phyloP scores from a whole-genome alignment of 2,329 filamentous ascomycete species.

The Acephala macrosclerotiorum region DNA sequence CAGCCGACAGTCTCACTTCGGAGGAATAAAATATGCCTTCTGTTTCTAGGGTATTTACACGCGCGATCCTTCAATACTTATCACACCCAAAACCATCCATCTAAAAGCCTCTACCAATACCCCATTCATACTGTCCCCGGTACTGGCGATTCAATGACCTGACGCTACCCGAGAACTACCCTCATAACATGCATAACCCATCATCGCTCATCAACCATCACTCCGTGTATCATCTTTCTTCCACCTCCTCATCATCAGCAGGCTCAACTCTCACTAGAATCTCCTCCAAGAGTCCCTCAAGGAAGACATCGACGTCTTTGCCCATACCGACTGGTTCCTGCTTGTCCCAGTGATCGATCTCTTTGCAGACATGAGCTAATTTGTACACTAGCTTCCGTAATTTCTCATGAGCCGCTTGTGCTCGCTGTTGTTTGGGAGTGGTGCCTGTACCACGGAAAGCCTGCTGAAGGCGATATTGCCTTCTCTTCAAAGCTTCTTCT shows the following conservation, averaged over 20 bases:
- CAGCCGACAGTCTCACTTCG: neutral
- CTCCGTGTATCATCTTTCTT: conserved; percentile 32
- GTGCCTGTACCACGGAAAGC: conserved; percentile 45
- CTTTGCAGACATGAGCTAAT: conserved; percentile 81
- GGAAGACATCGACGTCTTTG: conserved; percentile 83
- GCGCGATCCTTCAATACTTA: conserved; percentile 11
- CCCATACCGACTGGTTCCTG: conserved; percentile 93
- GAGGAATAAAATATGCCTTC: neutral
- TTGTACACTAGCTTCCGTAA: conserved; percentile 83
- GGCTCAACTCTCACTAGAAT: conserved; percentile 91
- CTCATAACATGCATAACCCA: conserved; percentile 11
- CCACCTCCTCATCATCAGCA: conserved; percentile 55
- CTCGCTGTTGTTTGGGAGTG: conserved; percentile 71
- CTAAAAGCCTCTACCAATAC: conserved; percentile 19
- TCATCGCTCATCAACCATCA: conserved; percentile 8
- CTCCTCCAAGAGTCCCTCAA: conserved; percentile 94
- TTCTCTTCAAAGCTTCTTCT: conserved; percentile 86
- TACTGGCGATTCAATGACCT: conserved; percentile 16
- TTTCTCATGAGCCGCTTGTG: conserved; percentile 79
- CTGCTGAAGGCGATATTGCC: conserved; percentile 63
- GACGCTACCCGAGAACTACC: conserved; percentile 8
- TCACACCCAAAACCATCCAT: conserved; percentile 19
- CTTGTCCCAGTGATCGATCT: conserved; percentile 89
- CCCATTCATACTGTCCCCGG: conserved; percentile 11
- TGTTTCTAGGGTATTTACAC: conserved; percentile 31